A percentile compares a stretch with the other conserved stretches of the same genome.
Evolutionary conservation across 352 stramenopile genomes (phyloP).

Genomic region (Globisporangium alternatum): DNA sequence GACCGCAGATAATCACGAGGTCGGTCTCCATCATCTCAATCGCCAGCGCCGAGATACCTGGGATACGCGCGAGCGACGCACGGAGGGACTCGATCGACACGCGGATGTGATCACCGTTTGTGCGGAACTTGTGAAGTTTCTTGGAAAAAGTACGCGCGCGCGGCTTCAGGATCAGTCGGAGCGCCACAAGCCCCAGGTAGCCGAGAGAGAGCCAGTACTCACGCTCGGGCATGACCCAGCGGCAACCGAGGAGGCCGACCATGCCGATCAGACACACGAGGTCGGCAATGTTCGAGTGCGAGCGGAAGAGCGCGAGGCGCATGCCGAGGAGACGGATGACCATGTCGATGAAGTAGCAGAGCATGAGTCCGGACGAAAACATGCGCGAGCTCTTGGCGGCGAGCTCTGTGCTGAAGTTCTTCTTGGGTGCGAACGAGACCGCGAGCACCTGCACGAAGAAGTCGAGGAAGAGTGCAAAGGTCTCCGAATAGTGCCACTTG

Average conservation of each 20-base stretch:
- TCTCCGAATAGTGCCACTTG: constrained; percentile 88
- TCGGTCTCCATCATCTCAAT: constrained; percentile 91
- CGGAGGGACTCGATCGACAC: constrained; percentile 85
- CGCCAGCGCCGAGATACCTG: constrained; percentile 70
- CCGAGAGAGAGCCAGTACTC: constrained; percentile 73
- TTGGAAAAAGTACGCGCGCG: constrained; percentile 82
- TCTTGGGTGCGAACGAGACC: constrained; percentile 70
- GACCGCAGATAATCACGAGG: constrained; percentile 83
- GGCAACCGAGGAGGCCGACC: constrained; percentile 44
- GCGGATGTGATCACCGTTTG: constrained; percentile 82
- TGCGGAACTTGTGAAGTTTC: constrained; percentile 86
- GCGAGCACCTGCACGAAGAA: constrained; percentile 83
- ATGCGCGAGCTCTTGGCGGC: constrained; percentile 67
- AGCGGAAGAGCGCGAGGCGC: constrained; percentile 72
- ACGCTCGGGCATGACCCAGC: constrained; percentile 51
- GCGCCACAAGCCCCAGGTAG: constrained; percentile 64
- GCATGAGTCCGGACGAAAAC: constrained; percentile 71
- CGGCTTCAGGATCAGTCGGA: constrained; percentile 84
- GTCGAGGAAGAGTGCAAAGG: constrained; percentile 82
- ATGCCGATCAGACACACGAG: constrained; percentile 69
- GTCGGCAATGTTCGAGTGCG: constrained; percentile 80
- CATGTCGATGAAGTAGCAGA: constrained; percentile 86
- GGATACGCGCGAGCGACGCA: constrained; percentile 74
- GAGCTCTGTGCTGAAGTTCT: constrained; percentile 58
- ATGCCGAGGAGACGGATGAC: constrained; percentile 70